Conservation (phyloP, 2,329 filamentous ascomycete species). For the Fusarium coffeatum region DNA sequence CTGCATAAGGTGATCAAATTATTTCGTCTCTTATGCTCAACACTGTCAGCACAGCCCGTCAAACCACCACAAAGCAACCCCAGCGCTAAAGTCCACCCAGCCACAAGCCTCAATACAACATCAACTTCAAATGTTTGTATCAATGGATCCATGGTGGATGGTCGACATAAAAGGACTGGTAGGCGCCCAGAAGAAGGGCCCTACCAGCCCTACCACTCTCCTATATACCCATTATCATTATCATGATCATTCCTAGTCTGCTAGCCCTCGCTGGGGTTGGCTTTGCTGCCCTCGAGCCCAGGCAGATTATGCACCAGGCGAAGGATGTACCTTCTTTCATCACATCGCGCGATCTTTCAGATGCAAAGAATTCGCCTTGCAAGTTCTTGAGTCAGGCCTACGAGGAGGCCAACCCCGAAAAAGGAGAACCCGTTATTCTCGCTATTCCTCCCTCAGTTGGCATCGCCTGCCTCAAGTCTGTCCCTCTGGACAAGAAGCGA, state of each 20-base stretch:
- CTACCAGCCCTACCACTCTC: slow-evolving; percentile 11
- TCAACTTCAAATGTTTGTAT: not conserved
- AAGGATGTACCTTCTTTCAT: slow-evolving; percentile 29
- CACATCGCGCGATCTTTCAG: slow-evolving; percentile 28
- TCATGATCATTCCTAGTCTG: slow-evolving; percentile 36
- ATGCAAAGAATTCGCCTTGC: slow-evolving; percentile 33
- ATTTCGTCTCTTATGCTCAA: not conserved
- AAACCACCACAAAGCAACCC: slow-evolving; percentile 2
- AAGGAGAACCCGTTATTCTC: slow-evolving; percentile 19
- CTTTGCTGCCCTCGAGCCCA: slow-evolving; percentile 36
- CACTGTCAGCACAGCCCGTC: slow-evolving; percentile 12
- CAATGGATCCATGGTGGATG: not conserved
- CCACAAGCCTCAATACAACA: slow-evolving; percentile 5
- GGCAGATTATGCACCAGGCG: slow-evolving; percentile 37
- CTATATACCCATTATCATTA: slow-evolving; percentile 27
- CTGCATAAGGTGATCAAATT: not conserved
- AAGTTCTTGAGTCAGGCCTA: slow-evolving; percentile 33
- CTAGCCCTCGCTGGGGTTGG: slow-evolving; percentile 37
- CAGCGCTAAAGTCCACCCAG: slow-evolving; percentile 22
- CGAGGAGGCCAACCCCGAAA: slow-evolving; percentile 12
- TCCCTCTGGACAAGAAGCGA: slow-evolving; percentile 42
- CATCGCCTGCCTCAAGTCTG: slow-evolving; percentile 43
- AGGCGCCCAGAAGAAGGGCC: not conserved
- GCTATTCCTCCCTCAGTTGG: slow-evolving; percentile 36
- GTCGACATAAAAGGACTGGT: slow-evolving; percentile 32